Conservation (phyloP, 805 yeast species). For the Candida bentonensis region DNA sequence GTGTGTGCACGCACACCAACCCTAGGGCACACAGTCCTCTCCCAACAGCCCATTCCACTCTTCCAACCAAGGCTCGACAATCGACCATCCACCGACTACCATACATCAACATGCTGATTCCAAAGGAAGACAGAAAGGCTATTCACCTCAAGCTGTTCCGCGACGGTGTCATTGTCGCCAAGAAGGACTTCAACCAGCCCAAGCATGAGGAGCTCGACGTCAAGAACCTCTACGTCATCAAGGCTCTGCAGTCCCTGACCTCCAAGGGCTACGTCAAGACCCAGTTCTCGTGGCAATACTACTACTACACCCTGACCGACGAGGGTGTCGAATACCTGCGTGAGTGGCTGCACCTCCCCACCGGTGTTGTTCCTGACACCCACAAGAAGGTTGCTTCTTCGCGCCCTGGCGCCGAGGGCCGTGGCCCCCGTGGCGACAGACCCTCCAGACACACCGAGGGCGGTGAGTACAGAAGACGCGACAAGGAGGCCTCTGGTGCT, state of each 20-base stretch:
- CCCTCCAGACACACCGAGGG: conserved; percentile 44
- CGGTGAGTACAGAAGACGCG: conserved; percentile 50
- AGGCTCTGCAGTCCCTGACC: conserved; percentile 98
- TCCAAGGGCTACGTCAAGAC: conserved; percentile 99
- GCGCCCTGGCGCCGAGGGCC: conserved; percentile 31
- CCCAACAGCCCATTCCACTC: conserved; percentile 4
- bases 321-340: conserved; percentile 98
- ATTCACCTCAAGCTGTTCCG: conserved; percentile 98
- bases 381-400: conserved; percentile 70
- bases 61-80: background rate
- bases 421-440: conserved; percentile 26
- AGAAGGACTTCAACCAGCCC: conserved; percentile 96
- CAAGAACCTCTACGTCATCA: conserved; percentile 93
- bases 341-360: conserved; percentile 97
- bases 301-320: conserved; percentile 99
- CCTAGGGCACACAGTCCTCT: conserved; percentile 2
- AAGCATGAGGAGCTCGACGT: conserved; percentile 97
- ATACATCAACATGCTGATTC: conserved; percentile 77
- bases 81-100: background rate
- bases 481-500: conserved; percentile 28
- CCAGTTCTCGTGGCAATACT: conserved; percentile 99
- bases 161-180: conserved; percentile 99
- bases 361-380: conserved; percentile 96
- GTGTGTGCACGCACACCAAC: background rate
- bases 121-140: conserved; percentile 99